Conservation (phyloP, 2,329 filamentous ascomycete genomes). For the Claviceps arundinis region DNA sequence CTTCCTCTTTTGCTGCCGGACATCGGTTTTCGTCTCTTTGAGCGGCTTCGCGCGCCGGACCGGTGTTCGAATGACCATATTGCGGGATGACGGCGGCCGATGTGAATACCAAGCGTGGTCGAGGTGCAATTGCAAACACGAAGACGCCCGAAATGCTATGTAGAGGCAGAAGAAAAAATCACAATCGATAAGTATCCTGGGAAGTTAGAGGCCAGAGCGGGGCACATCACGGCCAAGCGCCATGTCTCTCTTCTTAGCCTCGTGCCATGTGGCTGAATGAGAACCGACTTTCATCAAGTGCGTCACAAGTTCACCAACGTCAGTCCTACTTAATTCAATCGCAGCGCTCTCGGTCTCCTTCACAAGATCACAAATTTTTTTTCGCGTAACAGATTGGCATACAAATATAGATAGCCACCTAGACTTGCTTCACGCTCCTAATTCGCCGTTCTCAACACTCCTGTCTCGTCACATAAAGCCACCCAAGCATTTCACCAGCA, state of each 20-base stretch:
- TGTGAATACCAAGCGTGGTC: neutral
- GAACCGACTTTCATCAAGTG: neutral
- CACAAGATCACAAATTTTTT: neutral
- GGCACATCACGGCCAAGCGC: too few species aligned
- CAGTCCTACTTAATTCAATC: too few species aligned
- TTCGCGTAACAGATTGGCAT: neutral
- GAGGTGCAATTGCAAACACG: neutral
- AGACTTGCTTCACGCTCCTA: neutral
- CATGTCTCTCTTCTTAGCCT: neutral
- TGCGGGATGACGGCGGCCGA: neutral
- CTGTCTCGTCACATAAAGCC: neutral
- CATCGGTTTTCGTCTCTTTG: constrained; percentile 19
- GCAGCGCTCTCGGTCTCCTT: neutral
- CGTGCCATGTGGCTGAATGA: neutral
- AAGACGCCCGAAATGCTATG: neutral
- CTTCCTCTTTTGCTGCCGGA: constrained; percentile 25
- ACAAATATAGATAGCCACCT: neutral
- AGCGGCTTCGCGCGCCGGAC: constrained; percentile 13
- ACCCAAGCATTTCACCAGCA: too few species aligned
- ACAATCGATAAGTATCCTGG: constrained; percentile 2
- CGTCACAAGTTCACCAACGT: neutral
- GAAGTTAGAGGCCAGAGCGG: too few species aligned
- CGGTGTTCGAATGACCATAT: constrained; percentile 18
- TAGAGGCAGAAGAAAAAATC: neutral
- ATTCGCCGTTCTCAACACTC: neutral